phyloP scores from a whole-genome alignment of 176 grass and related monocot genomes.

The Microstegium vimineum region DNA sequence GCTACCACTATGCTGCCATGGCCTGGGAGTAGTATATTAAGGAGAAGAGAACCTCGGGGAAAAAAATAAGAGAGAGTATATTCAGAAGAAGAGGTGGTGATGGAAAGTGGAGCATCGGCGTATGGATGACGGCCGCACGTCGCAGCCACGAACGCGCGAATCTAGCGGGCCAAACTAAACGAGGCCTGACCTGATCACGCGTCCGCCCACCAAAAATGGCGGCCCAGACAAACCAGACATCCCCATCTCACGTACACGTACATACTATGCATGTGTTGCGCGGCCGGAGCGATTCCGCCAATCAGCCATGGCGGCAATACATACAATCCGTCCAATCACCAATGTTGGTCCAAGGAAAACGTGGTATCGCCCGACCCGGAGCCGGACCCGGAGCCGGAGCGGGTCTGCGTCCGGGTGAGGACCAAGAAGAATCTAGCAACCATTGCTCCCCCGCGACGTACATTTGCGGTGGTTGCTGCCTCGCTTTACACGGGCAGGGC shows the following conservation, averaged over 20 bases:
- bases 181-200: background rate
- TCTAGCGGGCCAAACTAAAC: background rate
- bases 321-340: background rate
- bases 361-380: background rate
- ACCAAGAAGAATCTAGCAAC: background rate
- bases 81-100: no score
- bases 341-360: background rate
- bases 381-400: background rate
- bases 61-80: no score
- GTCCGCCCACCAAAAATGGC: background rate
- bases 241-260: background rate
- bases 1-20: background rate
- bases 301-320: background rate
- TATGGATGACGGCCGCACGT: background rate
- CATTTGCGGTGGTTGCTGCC: background rate
- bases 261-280: background rate
- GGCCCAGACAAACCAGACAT: background rate
- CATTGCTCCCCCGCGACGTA: background rate
- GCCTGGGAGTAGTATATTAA: background rate
- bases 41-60: no score
- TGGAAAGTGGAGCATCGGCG: background rate
- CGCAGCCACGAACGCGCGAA: background rate
- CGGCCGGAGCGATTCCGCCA: no score
- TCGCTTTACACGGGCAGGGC: background rate
- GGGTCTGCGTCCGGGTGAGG: background rate